Conservation (phyloP, 352 stramenopile genomes). For the Globisporangium cystogenes region DNA sequence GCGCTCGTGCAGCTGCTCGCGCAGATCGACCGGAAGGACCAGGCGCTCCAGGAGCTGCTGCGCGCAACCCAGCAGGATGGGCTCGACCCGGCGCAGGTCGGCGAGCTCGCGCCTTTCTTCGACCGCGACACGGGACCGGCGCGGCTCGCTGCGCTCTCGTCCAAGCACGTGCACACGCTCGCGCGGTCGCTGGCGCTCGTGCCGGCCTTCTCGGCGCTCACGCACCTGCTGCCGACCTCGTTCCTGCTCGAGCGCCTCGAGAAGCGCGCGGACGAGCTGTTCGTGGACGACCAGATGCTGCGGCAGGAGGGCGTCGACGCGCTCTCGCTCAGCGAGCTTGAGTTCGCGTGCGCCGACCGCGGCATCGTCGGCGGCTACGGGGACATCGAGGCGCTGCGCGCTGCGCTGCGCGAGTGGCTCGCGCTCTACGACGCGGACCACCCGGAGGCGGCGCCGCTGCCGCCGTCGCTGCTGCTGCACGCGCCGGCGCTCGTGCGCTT, state of each 20-base stretch:
- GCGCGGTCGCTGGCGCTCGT: conserved; percentile 47
- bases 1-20: conserved; percentile 47
- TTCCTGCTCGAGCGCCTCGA: conserved; percentile 40
- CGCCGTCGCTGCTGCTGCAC: conserved; percentile 66
- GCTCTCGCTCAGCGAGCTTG: conserved; percentile 73
- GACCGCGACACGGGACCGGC: conserved; percentile 26
- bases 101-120: conserved; percentile 66
- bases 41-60: conserved; percentile 45
- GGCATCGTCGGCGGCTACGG: conserved; percentile 68
- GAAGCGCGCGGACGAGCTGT: conserved; percentile 54
- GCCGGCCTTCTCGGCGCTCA: conserved; percentile 51
- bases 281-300: conserved; percentile 70
- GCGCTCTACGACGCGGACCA: conserved; percentile 68
- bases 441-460: conserved; percentile 21
- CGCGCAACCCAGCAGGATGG: conserved; percentile 11
- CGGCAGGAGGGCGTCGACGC: conserved; percentile 59
- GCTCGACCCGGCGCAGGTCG: conserved; percentile 46
- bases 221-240: conserved; percentile 32
- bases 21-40: conserved; percentile 60
- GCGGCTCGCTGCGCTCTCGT: conserved; percentile 32
- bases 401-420: conserved; percentile 61
- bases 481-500: conserved; percentile 59
- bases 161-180: conserved; percentile 47
- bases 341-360: conserved; percentile 82
- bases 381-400: conserved; percentile 45